These are phyloP conservation scores for Sordaria brevicollis DNA, from an alignment of 495 filamentous ascomycete species.

Conservation along the genomic window DNA sequence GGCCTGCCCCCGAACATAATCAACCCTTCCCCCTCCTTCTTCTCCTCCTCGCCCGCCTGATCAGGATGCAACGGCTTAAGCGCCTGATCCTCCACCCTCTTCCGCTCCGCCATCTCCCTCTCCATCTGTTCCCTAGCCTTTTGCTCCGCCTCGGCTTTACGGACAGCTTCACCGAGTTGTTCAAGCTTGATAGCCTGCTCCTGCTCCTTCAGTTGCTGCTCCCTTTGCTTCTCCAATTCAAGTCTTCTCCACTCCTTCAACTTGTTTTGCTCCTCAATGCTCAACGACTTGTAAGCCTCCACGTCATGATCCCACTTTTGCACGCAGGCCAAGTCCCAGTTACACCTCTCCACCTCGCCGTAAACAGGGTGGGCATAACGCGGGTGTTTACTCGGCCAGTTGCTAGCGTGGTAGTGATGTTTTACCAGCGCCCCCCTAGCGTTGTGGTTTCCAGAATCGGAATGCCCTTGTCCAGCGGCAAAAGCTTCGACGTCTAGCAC, in stretches of 20 bases:
- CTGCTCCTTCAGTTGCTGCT: background rate
- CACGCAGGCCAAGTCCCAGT: conserved; percentile 49
- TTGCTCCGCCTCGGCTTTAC: background rate
- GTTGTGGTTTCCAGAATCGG: conserved; percentile 49
- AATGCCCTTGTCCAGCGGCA: conserved; percentile 53
- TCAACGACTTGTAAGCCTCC: conserved; percentile 31
- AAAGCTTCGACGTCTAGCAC: conserved; percentile 54
- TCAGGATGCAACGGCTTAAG: background rate
- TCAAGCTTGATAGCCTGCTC: conserved; percentile 7
- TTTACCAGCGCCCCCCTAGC: conserved; percentile 45
- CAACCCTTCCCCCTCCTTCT: background rate
- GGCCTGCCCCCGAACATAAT: background rate
- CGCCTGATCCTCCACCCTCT: conserved; percentile 1
- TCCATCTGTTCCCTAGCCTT: conserved; percentile 6
- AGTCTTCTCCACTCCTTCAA: conserved; percentile 26
- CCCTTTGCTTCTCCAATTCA: background rate
- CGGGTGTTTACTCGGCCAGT: conserved; percentile 47
- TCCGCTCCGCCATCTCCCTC: conserved; percentile 11
- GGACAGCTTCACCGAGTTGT: background rate
- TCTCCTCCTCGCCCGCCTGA: background rate
- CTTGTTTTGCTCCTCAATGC: conserved; percentile 33
- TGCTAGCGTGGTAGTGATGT: conserved; percentile 52
- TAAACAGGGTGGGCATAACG: conserved; percentile 48
- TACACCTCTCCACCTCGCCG: conserved; percentile 51
- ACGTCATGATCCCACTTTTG: conserved; percentile 43